A percentile compares a stretch with the other conserved stretches of the same genome.
Evolutionary conservation across 1,139 yeast species (phyloP).

Genomic region (Scheffersomyces lignicola): DNA sequence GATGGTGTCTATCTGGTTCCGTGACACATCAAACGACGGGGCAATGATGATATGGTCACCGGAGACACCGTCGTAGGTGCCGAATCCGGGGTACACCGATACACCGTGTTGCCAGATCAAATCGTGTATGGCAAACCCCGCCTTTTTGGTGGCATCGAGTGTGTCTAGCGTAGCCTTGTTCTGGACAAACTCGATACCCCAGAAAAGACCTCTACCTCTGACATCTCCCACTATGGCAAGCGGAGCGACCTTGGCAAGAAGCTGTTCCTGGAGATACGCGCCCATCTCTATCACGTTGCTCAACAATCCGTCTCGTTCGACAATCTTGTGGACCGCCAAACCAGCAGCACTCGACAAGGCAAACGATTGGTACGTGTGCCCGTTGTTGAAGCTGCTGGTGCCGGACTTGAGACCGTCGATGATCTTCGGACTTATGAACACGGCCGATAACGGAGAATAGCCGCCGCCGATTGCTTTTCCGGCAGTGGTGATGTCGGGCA

Average conservation of each 20-base stretch:
- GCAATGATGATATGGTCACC: constrained; percentile 56
- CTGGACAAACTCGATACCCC: constrained; percentile 58
- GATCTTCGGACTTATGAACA: constrained; percentile 16
- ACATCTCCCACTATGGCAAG: constrained; percentile 52
- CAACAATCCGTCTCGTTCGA: constrained; percentile 14
- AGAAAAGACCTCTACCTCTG: constrained; percentile 63
- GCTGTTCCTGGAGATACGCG: constrained; percentile 9
- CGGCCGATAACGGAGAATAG: constrained; percentile 17
- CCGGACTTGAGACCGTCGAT: constrained; percentile 13
- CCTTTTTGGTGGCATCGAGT: constrained; percentile 32
- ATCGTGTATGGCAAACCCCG: constrained; percentile 34
- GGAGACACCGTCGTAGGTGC: constrained; percentile 26
- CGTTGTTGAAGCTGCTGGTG: constrained; percentile 14
- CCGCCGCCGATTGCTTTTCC: constrained; percentile 21
- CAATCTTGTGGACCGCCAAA: constrained; percentile 16
- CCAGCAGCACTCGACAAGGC: constrained; percentile 19
- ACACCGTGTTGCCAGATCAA: constrained; percentile 43
- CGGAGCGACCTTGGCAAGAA: constrained; percentile 24
- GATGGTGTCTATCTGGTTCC: constrained; percentile 39
- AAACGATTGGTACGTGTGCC: constrained; percentile 19
- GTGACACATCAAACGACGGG: constrained; percentile 49
- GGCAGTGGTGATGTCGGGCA: constrained; percentile 18
- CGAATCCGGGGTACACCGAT: constrained; percentile 44
- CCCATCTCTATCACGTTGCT: constrained; percentile 16
- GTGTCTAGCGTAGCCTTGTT: constrained; percentile 49